Evolutionary conservation across 2,329 filamentous ascomycete species (phyloP).

Genomic region (Alternaria tenuissima): DNA sequence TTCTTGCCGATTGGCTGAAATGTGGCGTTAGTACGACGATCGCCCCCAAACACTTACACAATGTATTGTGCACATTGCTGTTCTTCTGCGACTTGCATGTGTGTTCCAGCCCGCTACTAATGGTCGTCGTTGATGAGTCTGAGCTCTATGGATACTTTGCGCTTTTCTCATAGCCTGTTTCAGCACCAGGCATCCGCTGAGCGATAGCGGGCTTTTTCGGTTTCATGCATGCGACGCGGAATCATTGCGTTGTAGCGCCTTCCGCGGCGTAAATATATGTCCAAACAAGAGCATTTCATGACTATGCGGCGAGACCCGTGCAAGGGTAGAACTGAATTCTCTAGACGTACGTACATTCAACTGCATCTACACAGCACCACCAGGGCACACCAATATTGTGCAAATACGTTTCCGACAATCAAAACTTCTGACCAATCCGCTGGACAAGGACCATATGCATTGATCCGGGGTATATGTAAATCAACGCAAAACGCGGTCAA

Average conservation of each 20-base stretch:
- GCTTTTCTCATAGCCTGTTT: neutral
- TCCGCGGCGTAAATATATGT: neutral
- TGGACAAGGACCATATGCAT: neutral
- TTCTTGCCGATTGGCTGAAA: constrained; percentile 19
- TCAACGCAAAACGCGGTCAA: neutral
- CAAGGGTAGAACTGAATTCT: neutral
- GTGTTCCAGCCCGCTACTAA: neutral
- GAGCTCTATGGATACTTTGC: neutral
- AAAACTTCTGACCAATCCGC: neutral
- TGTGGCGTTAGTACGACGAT: constrained; percentile 12
- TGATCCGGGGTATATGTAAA: constrained; percentile 6
- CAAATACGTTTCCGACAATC: neutral
- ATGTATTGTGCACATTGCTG: constrained; percentile 11
- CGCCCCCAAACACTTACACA: constrained; percentile 17
- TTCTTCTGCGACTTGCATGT: neutral
- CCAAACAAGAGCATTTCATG: neutral
- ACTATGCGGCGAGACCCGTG: neutral
- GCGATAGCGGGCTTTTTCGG: neutral
- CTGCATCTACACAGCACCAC: neutral
- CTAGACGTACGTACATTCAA: neutral
- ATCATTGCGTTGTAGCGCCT: neutral
- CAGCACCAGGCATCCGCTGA: neutral
- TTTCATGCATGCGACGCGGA: constrained; percentile 1
- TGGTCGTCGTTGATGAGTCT: neutral
- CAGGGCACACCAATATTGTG: neutral